These are phyloP conservation scores for Cercospora citrullina DNA, from an alignment of 2,329 filamentous ascomycete species.

Conservation along the genomic window DNA sequence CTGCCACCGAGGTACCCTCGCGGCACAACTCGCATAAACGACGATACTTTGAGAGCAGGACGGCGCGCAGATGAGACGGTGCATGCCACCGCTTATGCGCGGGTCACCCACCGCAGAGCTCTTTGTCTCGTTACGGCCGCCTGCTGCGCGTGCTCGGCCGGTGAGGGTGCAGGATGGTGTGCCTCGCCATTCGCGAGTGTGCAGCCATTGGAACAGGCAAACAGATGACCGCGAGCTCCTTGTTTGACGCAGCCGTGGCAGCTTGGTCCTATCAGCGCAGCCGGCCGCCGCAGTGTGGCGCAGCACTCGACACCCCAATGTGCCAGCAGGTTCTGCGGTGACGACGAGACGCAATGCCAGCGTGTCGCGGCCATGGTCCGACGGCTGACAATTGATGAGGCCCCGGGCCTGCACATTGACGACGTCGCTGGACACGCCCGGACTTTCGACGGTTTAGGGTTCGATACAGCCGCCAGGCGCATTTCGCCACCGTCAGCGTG, in stretches of 20 bases:
- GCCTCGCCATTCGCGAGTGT: conserved; percentile 17
- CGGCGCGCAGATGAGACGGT: conserved; percentile 2
- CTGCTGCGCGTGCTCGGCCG: conserved; percentile 8
- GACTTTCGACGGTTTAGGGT: background rate
- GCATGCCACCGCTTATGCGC: conserved; percentile 22
- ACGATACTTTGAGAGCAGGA: conserved; percentile 7
- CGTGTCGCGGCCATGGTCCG: conserved; percentile 2
- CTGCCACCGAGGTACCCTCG: conserved; percentile 1
- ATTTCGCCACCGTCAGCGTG: conserved; percentile 10
- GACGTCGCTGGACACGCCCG: background rate
- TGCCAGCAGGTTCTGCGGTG: conserved; percentile 9
- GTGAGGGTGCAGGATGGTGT: conserved; percentile 16
- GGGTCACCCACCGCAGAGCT: conserved; percentile 12
- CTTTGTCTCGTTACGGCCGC: conserved; percentile 12
- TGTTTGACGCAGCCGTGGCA: conserved; percentile 7
- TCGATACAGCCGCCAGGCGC: conserved; percentile 8
- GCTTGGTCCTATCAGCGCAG: background rate
- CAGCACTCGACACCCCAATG: conserved; percentile 9
- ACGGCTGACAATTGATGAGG: conserved; percentile 5
- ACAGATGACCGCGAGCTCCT: conserved; percentile 24
- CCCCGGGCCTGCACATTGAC: background rate
- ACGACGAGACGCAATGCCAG: conserved; percentile 1
- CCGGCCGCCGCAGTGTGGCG: conserved; percentile 14
- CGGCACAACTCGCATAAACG: conserved; percentile 3
- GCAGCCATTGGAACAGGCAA: conserved; percentile 22